Evolutionary conservation across 495 filamentous ascomycete genomes (phyloP), one percentile per base, ranked within the genome.

Genomic region (Choiromyces venosus): DNA sequence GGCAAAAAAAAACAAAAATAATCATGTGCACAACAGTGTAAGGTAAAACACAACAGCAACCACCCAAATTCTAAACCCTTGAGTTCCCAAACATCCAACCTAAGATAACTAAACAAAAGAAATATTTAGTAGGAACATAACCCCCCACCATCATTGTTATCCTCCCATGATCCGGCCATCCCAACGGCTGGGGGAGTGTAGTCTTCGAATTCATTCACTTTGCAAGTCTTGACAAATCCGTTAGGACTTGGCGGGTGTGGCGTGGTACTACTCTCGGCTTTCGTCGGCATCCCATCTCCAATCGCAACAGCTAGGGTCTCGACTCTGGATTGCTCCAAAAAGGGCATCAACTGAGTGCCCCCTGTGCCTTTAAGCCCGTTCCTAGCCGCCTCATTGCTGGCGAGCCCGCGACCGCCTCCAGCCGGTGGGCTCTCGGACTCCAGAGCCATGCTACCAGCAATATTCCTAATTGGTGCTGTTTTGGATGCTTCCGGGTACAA

Each of bases 241-340:
- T 74, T 77, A 5, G 74, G 66, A 37, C 35, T 56, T 33, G 38
- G 33, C 9, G 61, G 37, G 67, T 72, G 71, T 25, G 67, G 68
- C 29, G 77, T 80, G 78, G 70, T 65, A 18, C 2, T 37, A 52
- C 61, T 52, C 38, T 68, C 38, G 44, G 68, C 70, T 39, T 66
- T 71, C 37, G 66, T 77, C 35, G 79, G 68, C 36, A 39, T 67
- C 67, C 73, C 70, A 36, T 33, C 44, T 21, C 94, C 91, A 35
- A 97, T 89, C 14, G 93, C 92, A 12, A 93, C 92, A 82, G 98
- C 95, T 56, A 93, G 91, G 7, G 94, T 98, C 85, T 99, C 95
- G 80, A 98, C 94, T 5, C 94, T 87, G 3, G 94, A 94, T 82
- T 98, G 94, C 81, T 96, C 96, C 68, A 98, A 84, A 81, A 98